Conservation (phyloP, 2,329 filamentous ascomycete genomes). For the Diplodia seriata region DNA sequence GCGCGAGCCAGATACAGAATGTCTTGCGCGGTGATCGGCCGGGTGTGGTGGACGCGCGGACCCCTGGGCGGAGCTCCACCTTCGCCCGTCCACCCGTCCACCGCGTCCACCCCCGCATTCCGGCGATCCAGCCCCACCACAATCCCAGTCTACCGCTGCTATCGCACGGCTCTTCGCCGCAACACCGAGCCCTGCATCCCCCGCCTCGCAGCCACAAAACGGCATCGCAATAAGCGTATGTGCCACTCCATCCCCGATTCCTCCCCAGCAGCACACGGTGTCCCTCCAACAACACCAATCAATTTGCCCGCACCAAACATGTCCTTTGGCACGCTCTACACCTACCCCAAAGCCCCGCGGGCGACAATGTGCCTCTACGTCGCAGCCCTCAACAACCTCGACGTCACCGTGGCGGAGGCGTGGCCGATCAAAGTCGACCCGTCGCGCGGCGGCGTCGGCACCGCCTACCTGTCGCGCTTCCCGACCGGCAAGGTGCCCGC, state of each 20-base stretch:
- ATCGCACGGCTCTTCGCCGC: not conserved
- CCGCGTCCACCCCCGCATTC: not conserved
- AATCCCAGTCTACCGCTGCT: not conserved
- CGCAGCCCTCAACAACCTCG: constrained; percentile 38
- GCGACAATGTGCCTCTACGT: constrained; percentile 36
- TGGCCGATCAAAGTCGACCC: constrained; percentile 44
- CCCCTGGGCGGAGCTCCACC: constrained; percentile 15
- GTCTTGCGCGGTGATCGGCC: not conserved
- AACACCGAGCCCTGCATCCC: not conserved
- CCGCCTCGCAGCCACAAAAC: not conserved
- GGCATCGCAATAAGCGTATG: not conserved
- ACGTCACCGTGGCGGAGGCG: constrained; percentile 39
- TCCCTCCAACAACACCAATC: too few species aligned
- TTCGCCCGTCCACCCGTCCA: not conserved
- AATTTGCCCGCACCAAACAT: not conserved
- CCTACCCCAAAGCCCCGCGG: constrained; percentile 30
- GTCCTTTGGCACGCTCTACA: constrained; percentile 18
- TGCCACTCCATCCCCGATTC: not conserved
- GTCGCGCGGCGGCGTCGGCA: constrained; percentile 52
- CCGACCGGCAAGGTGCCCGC: constrained; percentile 60
- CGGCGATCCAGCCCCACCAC: not conserved
- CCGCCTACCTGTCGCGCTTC: constrained; percentile 59
- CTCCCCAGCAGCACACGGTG: too few species aligned
- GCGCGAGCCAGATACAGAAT: not conserved
- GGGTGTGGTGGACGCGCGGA: not conserved